Conservation (phyloP, 169 alveolate genomes). For the Cryptosporidium sp. region DNA sequence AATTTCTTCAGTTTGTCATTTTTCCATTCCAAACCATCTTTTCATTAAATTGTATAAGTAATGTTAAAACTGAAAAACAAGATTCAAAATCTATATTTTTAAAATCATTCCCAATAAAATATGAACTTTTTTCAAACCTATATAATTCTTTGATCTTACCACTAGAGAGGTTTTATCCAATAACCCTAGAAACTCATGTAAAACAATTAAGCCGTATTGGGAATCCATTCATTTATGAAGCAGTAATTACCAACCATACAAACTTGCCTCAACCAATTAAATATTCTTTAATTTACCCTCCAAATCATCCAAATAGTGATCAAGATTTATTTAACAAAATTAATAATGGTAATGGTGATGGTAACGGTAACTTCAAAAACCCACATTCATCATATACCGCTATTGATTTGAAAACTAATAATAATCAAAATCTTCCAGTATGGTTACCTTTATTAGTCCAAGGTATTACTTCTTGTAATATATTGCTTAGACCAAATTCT, state of each 20-base stretch:
- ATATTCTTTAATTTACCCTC: conserved; percentile 45
- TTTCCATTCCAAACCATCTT: conserved; percentile 33
- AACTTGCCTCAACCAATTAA: conserved; percentile 25
- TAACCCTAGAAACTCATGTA: conserved; percentile 16
- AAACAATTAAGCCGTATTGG: conserved; percentile 7
- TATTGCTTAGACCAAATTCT: conserved; percentile 24
- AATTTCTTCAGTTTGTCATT: conserved; percentile 11
- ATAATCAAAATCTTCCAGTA: conserved; percentile 1
- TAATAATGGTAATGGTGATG: not conserved
- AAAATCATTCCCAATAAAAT: conserved; percentile 50
- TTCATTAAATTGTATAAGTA: not conserved
- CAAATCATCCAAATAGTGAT: not conserved
- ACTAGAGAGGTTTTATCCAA: conserved; percentile 5
- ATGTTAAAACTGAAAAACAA: not conserved
- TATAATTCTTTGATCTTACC: conserved; percentile 15
- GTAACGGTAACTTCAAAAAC: not conserved
- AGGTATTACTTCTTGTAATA: conserved; percentile 30
- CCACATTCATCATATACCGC: not conserved
- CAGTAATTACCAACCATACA: conserved; percentile 37
- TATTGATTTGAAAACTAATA: not conserved
- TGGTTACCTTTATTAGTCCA: conserved; percentile 64
- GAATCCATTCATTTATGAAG: conserved; percentile 42
- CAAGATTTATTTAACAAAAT: not conserved
- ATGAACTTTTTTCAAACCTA: not conserved
- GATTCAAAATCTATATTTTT: not conserved